These are phyloP conservation scores for Geotrichum citri-aurantii DNA, from an alignment of 1,139 yeast species.

Conservation along the genomic window DNA sequence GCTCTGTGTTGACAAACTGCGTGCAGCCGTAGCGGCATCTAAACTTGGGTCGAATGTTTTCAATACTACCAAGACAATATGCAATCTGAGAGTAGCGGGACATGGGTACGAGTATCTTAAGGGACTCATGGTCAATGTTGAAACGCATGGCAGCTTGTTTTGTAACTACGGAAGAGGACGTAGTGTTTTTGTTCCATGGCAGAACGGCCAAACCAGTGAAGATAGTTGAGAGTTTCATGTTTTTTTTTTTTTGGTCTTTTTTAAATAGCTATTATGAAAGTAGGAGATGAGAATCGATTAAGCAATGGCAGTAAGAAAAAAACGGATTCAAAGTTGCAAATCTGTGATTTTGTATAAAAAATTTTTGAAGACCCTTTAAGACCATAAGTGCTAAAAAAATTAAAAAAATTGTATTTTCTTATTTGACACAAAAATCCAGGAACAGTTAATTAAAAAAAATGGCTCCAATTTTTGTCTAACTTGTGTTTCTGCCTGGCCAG, in stretches of 20 bases:
- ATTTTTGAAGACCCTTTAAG: no score
- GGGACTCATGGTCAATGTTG: conserved; percentile 17
- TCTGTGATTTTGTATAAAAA: no score
- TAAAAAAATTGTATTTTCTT: no score
- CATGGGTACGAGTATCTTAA: conserved; percentile 16
- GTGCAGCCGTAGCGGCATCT: conserved; percentile 20
- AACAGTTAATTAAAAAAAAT: no score
- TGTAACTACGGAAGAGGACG: background rate
- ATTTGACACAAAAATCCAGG: no score
- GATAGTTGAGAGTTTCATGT: background rate
- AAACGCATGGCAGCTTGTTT: background rate
- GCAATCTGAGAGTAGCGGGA: conserved; percentile 20
- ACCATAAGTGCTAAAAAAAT: no score
- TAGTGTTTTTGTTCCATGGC: background rate
- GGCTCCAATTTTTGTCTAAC: no score
- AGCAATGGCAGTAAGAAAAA: no score
- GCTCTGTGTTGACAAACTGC: conserved; percentile 18
- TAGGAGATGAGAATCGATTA: no score
- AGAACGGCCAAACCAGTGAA: background rate
- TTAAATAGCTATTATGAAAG: background rate
- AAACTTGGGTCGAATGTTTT: conserved; percentile 17
- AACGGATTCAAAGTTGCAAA: no score
- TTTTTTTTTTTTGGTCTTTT: background rate
- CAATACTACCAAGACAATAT: conserved; percentile 20
- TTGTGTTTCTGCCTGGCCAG: no score